phyloP scores from a whole-genome alignment of 2,329 filamentous ascomycete species.

The Claviceps humidiphila region DNA sequence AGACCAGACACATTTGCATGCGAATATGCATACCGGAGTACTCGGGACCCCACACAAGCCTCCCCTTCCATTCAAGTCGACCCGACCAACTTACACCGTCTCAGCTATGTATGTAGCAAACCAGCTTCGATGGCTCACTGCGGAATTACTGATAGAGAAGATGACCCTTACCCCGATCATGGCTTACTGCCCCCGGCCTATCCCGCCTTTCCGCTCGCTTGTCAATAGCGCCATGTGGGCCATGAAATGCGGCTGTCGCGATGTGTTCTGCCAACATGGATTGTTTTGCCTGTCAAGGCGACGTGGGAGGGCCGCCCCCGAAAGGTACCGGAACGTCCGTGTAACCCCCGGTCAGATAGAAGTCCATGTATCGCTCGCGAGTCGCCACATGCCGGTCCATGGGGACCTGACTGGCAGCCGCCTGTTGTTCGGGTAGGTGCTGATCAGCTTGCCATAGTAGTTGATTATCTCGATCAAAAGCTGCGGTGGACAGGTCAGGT shows the following conservation, averaged over 20 bases:
- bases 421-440: background rate
- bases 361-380: background rate
- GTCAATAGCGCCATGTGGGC: slow-evolving; percentile 3
- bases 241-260: background rate
- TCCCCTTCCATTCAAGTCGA: background rate
- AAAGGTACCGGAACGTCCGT: background rate
- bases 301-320: background rate
- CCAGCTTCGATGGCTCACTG: background rate
- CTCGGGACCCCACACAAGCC: background rate
- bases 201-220: slow-evolving; percentile 3
- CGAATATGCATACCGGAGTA: background rate
- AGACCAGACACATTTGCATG: background rate
- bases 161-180: background rate
- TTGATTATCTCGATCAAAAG: too few species aligned
- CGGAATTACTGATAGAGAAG: background rate
- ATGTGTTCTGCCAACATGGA: background rate
- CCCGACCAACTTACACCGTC: background rate
- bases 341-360: background rate
- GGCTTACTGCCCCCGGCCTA: background rate
- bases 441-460: background rate
- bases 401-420: background rate
- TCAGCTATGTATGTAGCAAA: background rate
- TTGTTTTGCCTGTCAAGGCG: background rate
- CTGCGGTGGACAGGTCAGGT: background rate
- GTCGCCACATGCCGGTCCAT: background rate